Conservation (phyloP, 202 grass and related monocot genomes). For the Setaria italica region DNA sequence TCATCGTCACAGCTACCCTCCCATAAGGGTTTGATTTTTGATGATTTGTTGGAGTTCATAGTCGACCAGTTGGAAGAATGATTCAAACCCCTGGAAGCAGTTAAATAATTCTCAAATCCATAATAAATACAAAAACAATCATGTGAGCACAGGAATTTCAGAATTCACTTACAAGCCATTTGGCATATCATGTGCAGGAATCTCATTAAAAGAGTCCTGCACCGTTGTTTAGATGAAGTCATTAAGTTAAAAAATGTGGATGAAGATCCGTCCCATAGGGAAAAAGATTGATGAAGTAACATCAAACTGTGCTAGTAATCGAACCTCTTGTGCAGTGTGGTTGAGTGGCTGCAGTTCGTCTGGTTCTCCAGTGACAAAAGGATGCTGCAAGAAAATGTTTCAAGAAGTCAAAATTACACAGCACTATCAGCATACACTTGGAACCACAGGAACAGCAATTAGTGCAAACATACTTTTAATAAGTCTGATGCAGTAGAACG, state of each 20-base stretch:
- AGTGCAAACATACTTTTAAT: conserved; percentile 63
- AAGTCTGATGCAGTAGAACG: conserved; percentile 80
- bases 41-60: conserved; percentile 58
- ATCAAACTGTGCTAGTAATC: conserved; percentile 41
- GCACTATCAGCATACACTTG: conserved; percentile 35
- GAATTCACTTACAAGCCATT: conserved; percentile 63
- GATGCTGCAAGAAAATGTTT: conserved; percentile 71
- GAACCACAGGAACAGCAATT: conserved; percentile 26
- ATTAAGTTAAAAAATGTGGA: conserved; percentile 22
- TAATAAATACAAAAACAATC: conserved; percentile 29
- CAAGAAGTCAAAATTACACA: conserved; percentile 45
- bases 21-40: conserved; percentile 65
- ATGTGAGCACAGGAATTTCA: conserved; percentile 18
- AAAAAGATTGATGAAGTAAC: conserved; percentile 29
- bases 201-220: conserved; percentile 61
- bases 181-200: conserved; percentile 49
- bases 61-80: conserved; percentile 58
- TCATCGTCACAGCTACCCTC: conserved; percentile 64
- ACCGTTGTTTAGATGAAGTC: conserved; percentile 40
- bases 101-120: conserved; percentile 26
- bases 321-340: conserved; percentile 57
- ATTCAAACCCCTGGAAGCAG: conserved; percentile 52
- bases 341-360: conserved; percentile 52
- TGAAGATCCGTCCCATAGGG: neutral
- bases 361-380: conserved; percentile 86